Percentiles rank a stretch among this genome's conserved stretches.
phyloP scores from a whole-genome alignment of 2,329 filamentous ascomycete genomes.

The Pseudogymnoascus verrucosus region DNA sequence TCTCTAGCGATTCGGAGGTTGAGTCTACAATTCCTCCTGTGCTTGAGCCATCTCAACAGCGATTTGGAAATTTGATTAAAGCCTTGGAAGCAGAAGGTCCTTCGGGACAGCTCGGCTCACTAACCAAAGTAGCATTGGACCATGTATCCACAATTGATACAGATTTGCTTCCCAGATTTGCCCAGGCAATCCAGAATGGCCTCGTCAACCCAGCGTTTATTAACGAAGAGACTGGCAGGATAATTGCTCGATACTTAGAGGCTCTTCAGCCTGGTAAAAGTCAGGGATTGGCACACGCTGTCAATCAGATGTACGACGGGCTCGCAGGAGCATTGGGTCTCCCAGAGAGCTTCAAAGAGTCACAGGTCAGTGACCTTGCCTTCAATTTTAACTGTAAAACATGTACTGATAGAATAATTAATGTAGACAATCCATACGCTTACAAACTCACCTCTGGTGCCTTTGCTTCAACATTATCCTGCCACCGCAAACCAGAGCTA shows the following conservation, averaged over 20 bases:
- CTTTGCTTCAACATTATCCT: constrained; percentile 35
- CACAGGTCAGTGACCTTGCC: constrained; percentile 36
- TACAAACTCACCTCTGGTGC: constrained; percentile 47
- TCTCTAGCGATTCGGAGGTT: neutral
- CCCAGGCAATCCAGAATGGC: constrained; percentile 13
- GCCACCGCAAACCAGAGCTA: constrained; percentile 25
- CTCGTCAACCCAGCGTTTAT: neutral
- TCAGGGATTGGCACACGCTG: constrained; percentile 18
- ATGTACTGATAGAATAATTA: constrained; percentile 28
- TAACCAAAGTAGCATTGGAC: constrained; percentile 23
- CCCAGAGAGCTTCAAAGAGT: constrained; percentile 28
- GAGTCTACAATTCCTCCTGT: neutral
- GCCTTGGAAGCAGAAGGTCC: constrained; percentile 11
- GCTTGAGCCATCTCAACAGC: constrained; percentile 22
- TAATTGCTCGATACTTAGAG: constrained; percentile 18
- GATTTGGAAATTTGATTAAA: constrained; percentile 22
- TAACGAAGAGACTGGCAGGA: neutral
- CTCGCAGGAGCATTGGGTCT: constrained; percentile 20
- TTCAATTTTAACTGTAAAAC: constrained; percentile 21
- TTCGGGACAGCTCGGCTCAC: constrained; percentile 9
- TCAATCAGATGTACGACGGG: constrained; percentile 20
- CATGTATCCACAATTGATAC: constrained; percentile 27
- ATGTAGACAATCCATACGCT: constrained; percentile 50
- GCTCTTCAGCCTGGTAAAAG: constrained; percentile 20
- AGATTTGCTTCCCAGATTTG: constrained; percentile 23